phyloP scores from a whole-genome alignment of 371 early-diverging fungal species.

The Mycotypha africana region DNA sequence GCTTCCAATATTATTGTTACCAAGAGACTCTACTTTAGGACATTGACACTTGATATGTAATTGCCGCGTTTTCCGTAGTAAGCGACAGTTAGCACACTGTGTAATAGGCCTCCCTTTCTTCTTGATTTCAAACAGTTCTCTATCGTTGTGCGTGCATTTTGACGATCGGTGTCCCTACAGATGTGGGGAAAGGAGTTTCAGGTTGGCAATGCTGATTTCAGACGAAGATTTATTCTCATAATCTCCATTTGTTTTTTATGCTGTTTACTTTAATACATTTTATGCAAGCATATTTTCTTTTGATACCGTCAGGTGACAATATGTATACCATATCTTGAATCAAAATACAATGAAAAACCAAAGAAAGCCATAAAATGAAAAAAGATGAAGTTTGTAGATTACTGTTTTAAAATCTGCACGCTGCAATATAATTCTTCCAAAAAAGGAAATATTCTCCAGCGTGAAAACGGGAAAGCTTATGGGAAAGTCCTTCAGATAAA shows the following conservation, averaged over 20 bases:
- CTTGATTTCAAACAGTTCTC: slow-evolving; percentile 62
- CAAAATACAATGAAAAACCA: neutral
- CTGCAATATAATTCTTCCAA: too few relatives aligned
- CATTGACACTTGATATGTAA: slow-evolving; percentile 73
- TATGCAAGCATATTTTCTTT: slow-evolving; percentile 36
- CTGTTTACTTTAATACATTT: slow-evolving; percentile 41
- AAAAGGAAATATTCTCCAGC: too few relatives aligned
- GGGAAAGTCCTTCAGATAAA: too few relatives aligned
- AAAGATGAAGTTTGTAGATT: neutral
- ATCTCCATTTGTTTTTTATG: neutral
- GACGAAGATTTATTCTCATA: too few relatives aligned
- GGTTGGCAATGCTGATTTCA: too few relatives aligned
- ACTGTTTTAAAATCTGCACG: too few relatives aligned
- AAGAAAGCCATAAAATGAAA: neutral
- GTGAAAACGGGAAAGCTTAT: too few relatives aligned
- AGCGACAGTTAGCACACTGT: slow-evolving; percentile 69
- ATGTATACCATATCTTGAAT: slow-evolving; percentile 20
- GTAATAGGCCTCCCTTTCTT: slow-evolving; percentile 76
- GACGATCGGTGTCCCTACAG: slow-evolving; percentile 63
- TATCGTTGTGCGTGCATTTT: slow-evolving; percentile 51
- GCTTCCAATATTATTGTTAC: neutral
- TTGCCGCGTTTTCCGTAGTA: slow-evolving; percentile 65
- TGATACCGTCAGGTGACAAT: slow-evolving; percentile 26
- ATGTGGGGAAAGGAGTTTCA: too few relatives aligned
- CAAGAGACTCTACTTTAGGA: too few relatives aligned